Percentiles rank a stretch among this genome's conserved stretches.
Conservation (phyloP, 2,329 filamentous ascomycete genomes). For the Lachnellula subtilissima region DNA sequence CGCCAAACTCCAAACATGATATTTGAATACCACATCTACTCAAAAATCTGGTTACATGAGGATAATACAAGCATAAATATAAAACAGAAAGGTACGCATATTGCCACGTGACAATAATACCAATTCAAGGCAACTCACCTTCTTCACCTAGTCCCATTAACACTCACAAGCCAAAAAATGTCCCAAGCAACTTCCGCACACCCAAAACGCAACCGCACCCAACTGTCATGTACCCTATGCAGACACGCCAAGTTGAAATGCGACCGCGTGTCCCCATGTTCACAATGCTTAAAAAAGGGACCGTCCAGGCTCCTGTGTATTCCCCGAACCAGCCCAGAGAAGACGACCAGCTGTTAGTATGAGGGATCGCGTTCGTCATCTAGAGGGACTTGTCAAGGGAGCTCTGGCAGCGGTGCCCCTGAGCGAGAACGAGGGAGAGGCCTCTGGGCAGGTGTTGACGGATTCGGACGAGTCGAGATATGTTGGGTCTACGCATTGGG, state of each 20-base stretch:
- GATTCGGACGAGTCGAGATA: conserved; percentile 31
- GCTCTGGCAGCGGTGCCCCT: conserved; percentile 38
- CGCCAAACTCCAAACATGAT: no score
- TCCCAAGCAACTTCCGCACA: neutral
- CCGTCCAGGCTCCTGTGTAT: conserved; percentile 42
- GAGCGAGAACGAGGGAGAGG: neutral
- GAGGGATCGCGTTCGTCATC: conserved; percentile 49
- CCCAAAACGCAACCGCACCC: conserved; percentile 13
- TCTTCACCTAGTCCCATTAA: neutral
- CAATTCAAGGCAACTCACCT: no score
- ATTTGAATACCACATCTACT: no score
- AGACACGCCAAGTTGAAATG: conserved; percentile 39
- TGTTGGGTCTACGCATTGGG: conserved; percentile 55
- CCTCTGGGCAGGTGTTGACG: neutral
- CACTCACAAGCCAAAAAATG: neutral
- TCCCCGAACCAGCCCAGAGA: conserved; percentile 44
- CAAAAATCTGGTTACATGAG: no score
- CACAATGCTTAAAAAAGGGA: conserved; percentile 46
- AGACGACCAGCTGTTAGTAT: conserved; percentile 41
- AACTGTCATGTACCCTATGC: conserved; percentile 19
- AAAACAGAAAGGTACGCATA: no score
- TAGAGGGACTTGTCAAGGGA: conserved; percentile 53
- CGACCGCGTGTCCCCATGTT: conserved; percentile 48
- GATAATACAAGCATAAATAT: no score
- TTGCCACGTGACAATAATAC: no score